These are phyloP conservation scores for Rauvolfia tetraphylla DNA, from an alignment of 257 asterid species.

Conservation along the genomic window DNA sequence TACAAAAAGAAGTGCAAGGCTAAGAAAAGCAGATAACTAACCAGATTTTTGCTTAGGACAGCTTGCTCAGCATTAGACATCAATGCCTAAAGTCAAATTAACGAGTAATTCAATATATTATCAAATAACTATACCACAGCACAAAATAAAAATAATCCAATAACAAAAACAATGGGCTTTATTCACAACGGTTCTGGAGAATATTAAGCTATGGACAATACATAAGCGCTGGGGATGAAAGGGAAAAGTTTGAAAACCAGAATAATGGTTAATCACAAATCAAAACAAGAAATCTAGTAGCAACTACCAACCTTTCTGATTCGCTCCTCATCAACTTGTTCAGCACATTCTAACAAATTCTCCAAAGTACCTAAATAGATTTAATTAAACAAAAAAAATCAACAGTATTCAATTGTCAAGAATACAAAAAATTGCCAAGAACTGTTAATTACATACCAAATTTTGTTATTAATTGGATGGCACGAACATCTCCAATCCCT, in stretches of 20 bases:
- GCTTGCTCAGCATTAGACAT: conserved; percentile 81
- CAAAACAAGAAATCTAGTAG: conserved; percentile 10
- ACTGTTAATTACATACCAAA: conserved; percentile 51
- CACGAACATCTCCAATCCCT: conserved; percentile 91
- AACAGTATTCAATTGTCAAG: background rate
- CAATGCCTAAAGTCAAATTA: conserved; percentile 52
- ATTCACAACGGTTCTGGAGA: background rate
- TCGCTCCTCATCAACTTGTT: conserved; percentile 72
- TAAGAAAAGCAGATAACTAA: conserved; percentile 15
- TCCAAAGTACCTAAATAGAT: conserved; percentile 68
- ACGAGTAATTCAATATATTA: conserved; percentile 16
- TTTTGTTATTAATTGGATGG: conserved; percentile 70
- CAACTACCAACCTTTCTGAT: conserved; percentile 59
- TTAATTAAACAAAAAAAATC: background rate
- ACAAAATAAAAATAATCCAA: background rate
- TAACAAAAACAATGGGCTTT: background rate
- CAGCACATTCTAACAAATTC: conserved; percentile 68
- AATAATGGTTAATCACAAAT: background rate
- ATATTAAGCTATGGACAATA: background rate
- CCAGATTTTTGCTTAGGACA: conserved; percentile 80
- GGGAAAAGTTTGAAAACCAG: background rate
- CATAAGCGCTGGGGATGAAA: background rate
- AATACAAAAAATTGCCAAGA: conserved; percentile 1
- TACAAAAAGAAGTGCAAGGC: background rate
- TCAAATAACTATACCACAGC: background rate